Evolutionary conservation across 345 rosid genomes (phyloP), one percentile per base, ranked within the genome.

Genomic region (Euclidium syriacum): DNA sequence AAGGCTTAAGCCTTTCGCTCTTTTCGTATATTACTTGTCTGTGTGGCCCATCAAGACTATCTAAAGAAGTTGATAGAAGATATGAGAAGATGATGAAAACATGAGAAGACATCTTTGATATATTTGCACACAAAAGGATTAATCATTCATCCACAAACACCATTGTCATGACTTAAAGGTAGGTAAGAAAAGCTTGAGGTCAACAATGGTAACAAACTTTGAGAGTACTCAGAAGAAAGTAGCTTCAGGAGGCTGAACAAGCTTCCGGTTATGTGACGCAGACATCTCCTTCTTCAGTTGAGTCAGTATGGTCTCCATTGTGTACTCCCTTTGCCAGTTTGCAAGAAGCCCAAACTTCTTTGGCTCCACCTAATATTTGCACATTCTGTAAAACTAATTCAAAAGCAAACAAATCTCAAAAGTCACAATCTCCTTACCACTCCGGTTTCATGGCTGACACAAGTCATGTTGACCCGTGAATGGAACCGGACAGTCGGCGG

Each of bases 401-500:
- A n/a, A n/a, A n/a, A n/a, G n/a, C n/a, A n/a, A n/a, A n/a, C n/a
- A n/a, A n/a, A n/a, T n/a, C n/a, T n/a, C n/a, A n/a, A n/a, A n/a
- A 16, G 25, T 16, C 2, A 43, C 8, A 46, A 2, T 8, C 8
- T 36, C 24, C 15, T 39, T 85, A 86, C 94, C 94, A 77, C 84
- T 70, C 94, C 94, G 40, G 84, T 81, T 78, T 86, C 92, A 68
- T 83, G 94, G 80, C 77, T 81, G 54, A 86, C 92, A 44, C 89
- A 83, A 36, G 83, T 81, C 87, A 86, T 81, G 57, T 86, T 86
- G 68, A 86, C 64, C 57, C 89, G 83, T 23, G 94, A 83, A 72
- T 86, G 94, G 64, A 83, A 86, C 52, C 90, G 87, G 68, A 83
- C 90, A 47, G 71, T 86, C 19, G 94, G 94, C 46, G 94, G 89